These are phyloP conservation scores for Fusarium graminum DNA, from an alignment of 2,329 filamentous ascomycete genomes.

Conservation along the genomic window DNA sequence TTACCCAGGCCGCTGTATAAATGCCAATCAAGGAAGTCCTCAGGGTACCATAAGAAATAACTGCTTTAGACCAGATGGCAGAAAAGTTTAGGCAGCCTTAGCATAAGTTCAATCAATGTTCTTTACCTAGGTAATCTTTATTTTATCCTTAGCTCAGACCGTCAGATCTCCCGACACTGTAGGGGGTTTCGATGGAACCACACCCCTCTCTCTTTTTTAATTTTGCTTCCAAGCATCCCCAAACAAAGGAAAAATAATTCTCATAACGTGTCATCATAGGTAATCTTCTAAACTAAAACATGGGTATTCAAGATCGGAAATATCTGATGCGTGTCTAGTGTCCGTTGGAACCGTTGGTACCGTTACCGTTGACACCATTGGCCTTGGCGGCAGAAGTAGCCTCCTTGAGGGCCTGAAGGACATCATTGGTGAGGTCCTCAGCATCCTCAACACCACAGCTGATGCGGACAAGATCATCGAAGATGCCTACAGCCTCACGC, in stretches of 20 bases:
- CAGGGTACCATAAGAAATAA: no score
- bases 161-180: no score
- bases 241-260: conserved; percentile 33
- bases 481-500: conserved; percentile 92
- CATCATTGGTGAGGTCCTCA: conserved; percentile 84
- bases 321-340: conserved; percentile 28
- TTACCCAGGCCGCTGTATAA: conserved; percentile 40
- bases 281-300: conserved; percentile 33
- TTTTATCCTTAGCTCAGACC: no score
- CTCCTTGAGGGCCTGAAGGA: conserved; percentile 83
- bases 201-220: conserved; percentile 26
- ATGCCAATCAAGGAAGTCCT: conserved; percentile 22
- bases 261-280: conserved; percentile 42
- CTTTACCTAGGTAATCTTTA: no score
- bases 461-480: conserved; percentile 91
- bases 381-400: conserved; percentile 64
- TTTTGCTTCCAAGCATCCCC: conserved; percentile 26
- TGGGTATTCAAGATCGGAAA: conserved; percentile 9
- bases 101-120: no score
- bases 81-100: no score
- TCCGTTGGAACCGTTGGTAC: conserved; percentile 48
- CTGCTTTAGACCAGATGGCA: no score
- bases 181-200: conserved; percentile 19
- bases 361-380: conserved; percentile 49
- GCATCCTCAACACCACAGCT: conserved; percentile 96